Percentiles rank a stretch among this genome's conserved stretches.
Evolutionary conservation across 1,284 basidiomycete genomes (phyloP).

Genomic region (Moniliophthora roreri): DNA sequence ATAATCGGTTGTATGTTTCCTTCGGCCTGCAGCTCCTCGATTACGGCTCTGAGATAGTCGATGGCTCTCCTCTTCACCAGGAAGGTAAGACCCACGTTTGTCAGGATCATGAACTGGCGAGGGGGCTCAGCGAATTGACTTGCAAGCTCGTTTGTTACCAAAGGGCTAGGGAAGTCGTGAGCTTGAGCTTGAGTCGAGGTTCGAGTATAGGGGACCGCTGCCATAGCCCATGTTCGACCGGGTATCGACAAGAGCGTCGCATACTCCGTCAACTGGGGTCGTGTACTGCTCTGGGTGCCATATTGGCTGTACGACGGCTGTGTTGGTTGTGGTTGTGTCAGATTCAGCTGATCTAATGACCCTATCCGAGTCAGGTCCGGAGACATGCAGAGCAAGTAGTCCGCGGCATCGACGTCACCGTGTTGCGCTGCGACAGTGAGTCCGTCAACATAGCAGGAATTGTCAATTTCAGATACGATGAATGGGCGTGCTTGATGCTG

Average conservation of each 20-base stretch:
- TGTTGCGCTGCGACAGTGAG: conserved; percentile 66
- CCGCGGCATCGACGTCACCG: conserved; percentile 71
- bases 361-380: conserved; percentile 76
- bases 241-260: conserved; percentile 76
- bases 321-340: conserved; percentile 35
- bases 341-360: conserved; percentile 57
- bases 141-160: conserved; percentile 76
- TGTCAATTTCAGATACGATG: conserved; percentile 53
- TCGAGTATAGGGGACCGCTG: conserved; percentile 44
- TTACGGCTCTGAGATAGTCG: conserved; percentile 75
- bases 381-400: conserved; percentile 73
- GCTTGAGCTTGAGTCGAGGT: conserved; percentile 25
- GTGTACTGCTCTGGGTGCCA: conserved; percentile 38
- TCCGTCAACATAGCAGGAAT: conserved; percentile 63
- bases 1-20: conserved; percentile 68
- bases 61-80: conserved; percentile 82
- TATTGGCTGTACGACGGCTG: conserved; percentile 37
- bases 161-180: conserved; percentile 45
- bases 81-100: conserved; percentile 82
- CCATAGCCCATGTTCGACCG: conserved; percentile 84
- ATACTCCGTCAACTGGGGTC: conserved; percentile 72
- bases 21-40: conserved; percentile 71
- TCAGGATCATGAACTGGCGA: conserved; percentile 83
- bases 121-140: conserved; percentile 74
- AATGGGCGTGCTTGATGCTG: conserved; percentile 52